Evolutionary conservation across 2,329 filamentous ascomycete genomes (phyloP), one percentile per base, ranked within the genome.

Genomic region (Colletotrichum sp.): DNA sequence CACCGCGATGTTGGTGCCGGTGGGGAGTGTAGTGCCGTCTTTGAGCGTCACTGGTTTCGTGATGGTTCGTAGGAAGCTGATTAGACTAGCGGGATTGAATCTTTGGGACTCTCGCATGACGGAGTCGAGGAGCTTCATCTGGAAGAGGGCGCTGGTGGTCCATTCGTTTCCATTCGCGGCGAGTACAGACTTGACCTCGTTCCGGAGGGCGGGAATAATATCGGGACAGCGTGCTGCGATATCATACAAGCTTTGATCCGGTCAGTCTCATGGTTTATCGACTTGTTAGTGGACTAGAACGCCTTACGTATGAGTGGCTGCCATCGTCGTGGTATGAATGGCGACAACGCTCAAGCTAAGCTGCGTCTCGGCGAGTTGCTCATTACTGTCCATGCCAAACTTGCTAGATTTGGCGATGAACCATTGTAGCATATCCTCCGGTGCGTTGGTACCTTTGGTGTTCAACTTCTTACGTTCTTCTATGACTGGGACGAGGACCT

Each of bases 31-130:
- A 61, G 90, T 87, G 25, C 90, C 90, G 79, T 89, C 89, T 66
- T 89, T 90, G 5, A 91, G 87, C 5, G 85, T 86, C 78, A 91
- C 85, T 8, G 86, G 83, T 77, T 87, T 85, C 43, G 88, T 82
- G 12, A 89, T 88, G 76, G 87, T 89, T 77, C 89, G 88, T 48
- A 81, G 80, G 81, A 91, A 90, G 6, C 88, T 86, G 2, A 82
- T 69, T 83, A 75, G 3, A 43, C 34, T 4, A 3, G 78, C 77
- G 7, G 84, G 83, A 66, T 83, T 80, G 64, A 84, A 73, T 9
- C 84, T 79, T 43, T 83, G 80, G 4, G 82, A 81, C 68, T 86
- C 84, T 73, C 83, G 84, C 60, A 85, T 81, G 78, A 85, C 85
- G 66, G 83, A 85, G 66, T 86, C 84, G 75, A 85, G 81, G 77